Base-by-base conservation (phyloP, 2,329 filamentous ascomycete species). In the Claviceps monticola region DNA sequence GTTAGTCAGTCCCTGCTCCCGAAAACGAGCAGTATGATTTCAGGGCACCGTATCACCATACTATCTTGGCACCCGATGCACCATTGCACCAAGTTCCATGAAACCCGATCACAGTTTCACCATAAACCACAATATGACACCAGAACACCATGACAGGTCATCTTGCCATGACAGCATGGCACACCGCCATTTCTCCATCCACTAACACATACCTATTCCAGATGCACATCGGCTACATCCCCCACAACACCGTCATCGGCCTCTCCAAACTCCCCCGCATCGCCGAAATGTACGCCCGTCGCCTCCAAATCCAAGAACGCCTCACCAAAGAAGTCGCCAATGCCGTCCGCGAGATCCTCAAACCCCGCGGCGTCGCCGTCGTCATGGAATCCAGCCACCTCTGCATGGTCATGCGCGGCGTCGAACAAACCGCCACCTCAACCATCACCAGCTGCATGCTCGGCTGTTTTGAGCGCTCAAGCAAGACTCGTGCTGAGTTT, bases 171-270 rank as follows among this genome's bases (percentile, higher is more conserved):
- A 34, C 29, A 34, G 7, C 26, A 23, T 23, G 5, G 23, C 23
- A 23, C 23, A 23, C 23, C 38, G 1, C 38, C n/a, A 7, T 44
- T 44, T 43, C 4, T 43, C 23, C 19, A 21, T 23, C 19, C 13
- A 13, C 41, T 23, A 17, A 39, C n/a, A 42, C 23, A 26, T 6
- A 26, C 23, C 17, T 11, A 21, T 7, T 16, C 13, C 58, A 94
- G 88, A 97, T 98, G 88, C 93, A 98, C 71, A 97, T 98, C 60
- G 93, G 90, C 53, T 98, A 98, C 69, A 97, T 98, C 56, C 93
- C 93, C 34, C 82, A 84, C 62, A 81, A 89, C 64, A 83, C 90
- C 54, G 90, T 98, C 50, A 88, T 98, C 56, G 93, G 93, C 48
- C 83, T 98, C 50, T 96, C 90, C 36, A 98, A 98, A 68, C 78